A percentile compares a stretch with the other conserved stretches of the same genome.
These are phyloP conservation scores for Chlorella sp. DNA, from an alignment of 139 green algal genomes.

Conservation along the genomic window DNA sequence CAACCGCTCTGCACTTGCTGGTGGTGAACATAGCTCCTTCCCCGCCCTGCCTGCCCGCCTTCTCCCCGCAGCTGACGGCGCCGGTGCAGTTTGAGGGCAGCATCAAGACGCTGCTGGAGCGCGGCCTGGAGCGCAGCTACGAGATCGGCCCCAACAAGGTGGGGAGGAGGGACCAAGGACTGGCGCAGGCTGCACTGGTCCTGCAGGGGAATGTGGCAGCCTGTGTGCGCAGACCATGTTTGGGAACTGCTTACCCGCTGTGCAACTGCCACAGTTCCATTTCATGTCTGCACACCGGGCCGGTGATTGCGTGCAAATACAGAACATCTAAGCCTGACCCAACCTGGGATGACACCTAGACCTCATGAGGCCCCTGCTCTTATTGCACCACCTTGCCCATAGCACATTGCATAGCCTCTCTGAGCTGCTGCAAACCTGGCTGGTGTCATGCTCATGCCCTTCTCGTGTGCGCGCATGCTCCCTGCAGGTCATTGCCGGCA, in stretches of 20 bases:
- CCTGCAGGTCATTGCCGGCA: constrained; percentile 89
- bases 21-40: no score
- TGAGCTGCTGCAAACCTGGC: not conserved
- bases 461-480: not conserved
- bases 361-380: not conserved
- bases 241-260: not conserved
- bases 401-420: not conserved
- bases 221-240: no score
- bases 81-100: constrained; percentile 97
- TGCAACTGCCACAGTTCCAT: not conserved
- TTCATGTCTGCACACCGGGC: not conserved
- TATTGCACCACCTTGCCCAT: no score
- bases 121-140: constrained; percentile 85
- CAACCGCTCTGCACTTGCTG: no score
- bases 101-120: constrained; percentile 85
- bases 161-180: not conserved
- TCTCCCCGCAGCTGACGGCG: constrained; percentile 88
- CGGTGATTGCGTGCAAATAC: not conserved
- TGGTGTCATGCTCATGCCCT: not conserved
- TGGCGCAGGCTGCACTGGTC: not conserved
- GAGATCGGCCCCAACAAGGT: constrained; percentile 87
- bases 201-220: no score
- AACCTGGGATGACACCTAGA: not conserved
- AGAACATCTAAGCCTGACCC: constrained; percentile 2
- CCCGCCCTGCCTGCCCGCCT: no score